Evolutionary conservation across 495 filamentous ascomycete genomes (phyloP).

Genomic region (Penicillium canescens): DNA sequence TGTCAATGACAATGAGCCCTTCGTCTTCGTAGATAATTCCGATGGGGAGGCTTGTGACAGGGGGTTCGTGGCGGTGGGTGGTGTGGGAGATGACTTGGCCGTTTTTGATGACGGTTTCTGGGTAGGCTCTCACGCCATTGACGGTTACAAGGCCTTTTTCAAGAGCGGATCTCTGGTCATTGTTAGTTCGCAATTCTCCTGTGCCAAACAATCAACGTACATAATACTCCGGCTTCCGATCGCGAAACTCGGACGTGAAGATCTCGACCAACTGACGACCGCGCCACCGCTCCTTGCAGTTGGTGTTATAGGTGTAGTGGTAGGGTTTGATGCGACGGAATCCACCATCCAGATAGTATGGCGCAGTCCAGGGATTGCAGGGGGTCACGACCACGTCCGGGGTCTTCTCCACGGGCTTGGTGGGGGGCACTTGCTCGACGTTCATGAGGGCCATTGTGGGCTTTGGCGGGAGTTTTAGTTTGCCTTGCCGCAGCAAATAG

Average conservation of each 20-base stretch:
- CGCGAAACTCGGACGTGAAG: constrained; percentile 74
- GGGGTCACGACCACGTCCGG: constrained; percentile 60
- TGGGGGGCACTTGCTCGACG: constrained; percentile 40
- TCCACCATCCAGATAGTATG: constrained; percentile 78
- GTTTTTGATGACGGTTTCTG: constrained; percentile 64
- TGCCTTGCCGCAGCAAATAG: constrained; percentile 57
- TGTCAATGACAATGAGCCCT: constrained; percentile 91
- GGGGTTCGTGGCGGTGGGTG: constrained; percentile 93
- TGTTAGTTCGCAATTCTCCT: constrained; percentile 7
- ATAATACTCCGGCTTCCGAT: constrained; percentile 86
- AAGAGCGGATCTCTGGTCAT: constrained; percentile 71
- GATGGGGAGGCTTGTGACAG: constrained; percentile 77
- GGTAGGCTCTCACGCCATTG: constrained; percentile 65
- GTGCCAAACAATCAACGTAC: constrained; percentile 36
- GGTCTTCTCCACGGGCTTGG: constrained; percentile 39
- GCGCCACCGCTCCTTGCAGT: constrained; percentile 88
- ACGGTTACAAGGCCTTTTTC: constrained; percentile 70
- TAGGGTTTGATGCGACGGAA: constrained; percentile 85
- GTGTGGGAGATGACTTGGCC: constrained; percentile 90
- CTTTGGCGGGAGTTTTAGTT: constrained; percentile 36
- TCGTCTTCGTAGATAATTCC: constrained; percentile 87
- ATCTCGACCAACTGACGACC: constrained; percentile 74
- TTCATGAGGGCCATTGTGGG: constrained; percentile 58
- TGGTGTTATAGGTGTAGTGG: constrained; percentile 91
- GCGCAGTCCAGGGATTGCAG: constrained; percentile 63